phyloP scores from a whole-genome alignment of 2,329 filamentous ascomycete species.

The Pyrenophora seminiperda region DNA sequence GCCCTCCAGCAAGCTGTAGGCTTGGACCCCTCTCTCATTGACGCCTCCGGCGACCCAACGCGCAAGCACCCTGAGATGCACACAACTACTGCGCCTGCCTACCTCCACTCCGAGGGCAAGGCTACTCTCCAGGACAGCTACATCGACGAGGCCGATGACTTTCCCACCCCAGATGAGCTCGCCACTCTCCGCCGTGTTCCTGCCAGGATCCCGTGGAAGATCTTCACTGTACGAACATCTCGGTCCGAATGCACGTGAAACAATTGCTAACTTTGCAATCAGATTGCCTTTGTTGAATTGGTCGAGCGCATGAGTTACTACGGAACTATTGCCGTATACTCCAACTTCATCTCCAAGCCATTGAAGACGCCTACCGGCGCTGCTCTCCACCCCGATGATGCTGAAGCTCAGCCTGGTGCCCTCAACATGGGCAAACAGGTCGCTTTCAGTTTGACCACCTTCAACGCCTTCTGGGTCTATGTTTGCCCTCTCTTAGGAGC shows the following conservation, averaged over 20 bases:
- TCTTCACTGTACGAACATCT: slow-evolving; percentile 24
- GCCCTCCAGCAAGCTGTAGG: slow-evolving; percentile 31
- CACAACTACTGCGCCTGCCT: slow-evolving; percentile 33
- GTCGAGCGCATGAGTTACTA: slow-evolving; percentile 50
- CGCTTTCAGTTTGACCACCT: slow-evolving; percentile 57
- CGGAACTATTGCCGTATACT: slow-evolving; percentile 44
- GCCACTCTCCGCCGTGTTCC: slow-evolving; percentile 44
- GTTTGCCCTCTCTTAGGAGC: slow-evolving; percentile 64
- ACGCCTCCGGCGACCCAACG: slow-evolving; percentile 43
- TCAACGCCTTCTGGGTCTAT: slow-evolving; percentile 63
- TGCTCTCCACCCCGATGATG: slow-evolving; percentile 32
- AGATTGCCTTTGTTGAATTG: slow-evolving; percentile 47
- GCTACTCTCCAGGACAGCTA: slow-evolving; percentile 44
- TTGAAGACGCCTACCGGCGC: slow-evolving; percentile 38
- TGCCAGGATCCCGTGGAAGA: slow-evolving; percentile 42
- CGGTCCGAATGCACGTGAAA: not conserved
- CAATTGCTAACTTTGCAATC: not conserved
- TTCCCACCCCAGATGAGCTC: slow-evolving; percentile 46
- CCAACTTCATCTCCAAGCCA: slow-evolving; percentile 47
- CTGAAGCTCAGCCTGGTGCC: slow-evolving; percentile 54
- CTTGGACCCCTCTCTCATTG: slow-evolving; percentile 43
- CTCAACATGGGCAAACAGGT: slow-evolving; percentile 61
- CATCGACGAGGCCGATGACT: slow-evolving; percentile 28
- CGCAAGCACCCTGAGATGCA: slow-evolving; percentile 38
- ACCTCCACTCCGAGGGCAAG: slow-evolving; percentile 44